Evolutionary conservation across 257 asterid genomes (phyloP), one percentile per base, ranked within the genome.

Genomic region (Plectranthus barbatus): DNA sequence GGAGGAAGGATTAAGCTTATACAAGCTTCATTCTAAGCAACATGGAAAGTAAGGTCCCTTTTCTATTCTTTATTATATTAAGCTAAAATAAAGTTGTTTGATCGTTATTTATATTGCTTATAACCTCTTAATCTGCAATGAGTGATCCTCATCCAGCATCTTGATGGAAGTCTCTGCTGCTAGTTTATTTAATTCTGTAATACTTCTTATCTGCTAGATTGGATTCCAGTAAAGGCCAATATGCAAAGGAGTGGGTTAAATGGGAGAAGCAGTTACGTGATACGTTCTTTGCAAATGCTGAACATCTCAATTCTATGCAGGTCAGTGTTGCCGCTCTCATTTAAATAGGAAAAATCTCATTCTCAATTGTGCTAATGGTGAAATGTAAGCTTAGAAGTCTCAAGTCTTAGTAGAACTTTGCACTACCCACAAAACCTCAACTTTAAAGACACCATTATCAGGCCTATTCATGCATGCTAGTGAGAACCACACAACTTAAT

Each of bases 181-280:
- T 36, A 53, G 45, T 40, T 17, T 39, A 50, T 72, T 64, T 58
- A 51, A 53, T 26, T 41, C 34, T 59, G 15, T 36, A 50, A 10
- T 47, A 37, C 49, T 29, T 65, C 36, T 11, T 39, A 71, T 69
- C 66, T 73, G 65, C 60, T 78, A 92, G 99, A 71, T 41, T 76
- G 83, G 99, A 89, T 63, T 78, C 99, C 26, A 68, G 79, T 48
- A 92, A 92, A 83, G 99, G 97, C 71, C 60, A 88, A 52, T 89
- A 82, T 64, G 84, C 77, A 6, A 59, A 54, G 51, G 96, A 85
- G 75, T 89, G 99, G 99, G 74, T 78, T 29, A 81, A 83, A 63
- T 92, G 99, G 99, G 99, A 92, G 85, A 83, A 75, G 74, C 72
- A 77, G 54, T 62, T 92, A 74, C 91, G 99, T 4, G 84, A 76